phyloP scores from a whole-genome alignment of 202 grass and related monocot species.

The Setaria italica region DNA sequence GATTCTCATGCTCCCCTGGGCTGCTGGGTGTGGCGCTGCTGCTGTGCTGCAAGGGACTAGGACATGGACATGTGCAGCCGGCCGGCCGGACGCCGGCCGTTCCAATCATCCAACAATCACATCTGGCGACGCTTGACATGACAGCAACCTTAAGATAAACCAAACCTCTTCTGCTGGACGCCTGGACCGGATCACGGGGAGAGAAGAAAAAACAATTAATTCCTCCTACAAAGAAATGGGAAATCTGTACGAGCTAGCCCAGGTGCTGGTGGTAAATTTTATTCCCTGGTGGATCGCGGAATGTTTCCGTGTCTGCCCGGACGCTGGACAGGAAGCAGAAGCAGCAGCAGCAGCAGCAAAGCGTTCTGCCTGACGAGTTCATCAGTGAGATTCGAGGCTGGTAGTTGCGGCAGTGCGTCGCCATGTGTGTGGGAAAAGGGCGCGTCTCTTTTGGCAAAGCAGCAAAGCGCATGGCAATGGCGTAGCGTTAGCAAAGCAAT shows the following conservation, averaged over 20 bases:
- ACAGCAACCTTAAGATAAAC: background rate
- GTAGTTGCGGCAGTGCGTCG: background rate
- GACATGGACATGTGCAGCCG: background rate
- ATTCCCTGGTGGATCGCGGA: background rate
- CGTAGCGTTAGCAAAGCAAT: background rate
- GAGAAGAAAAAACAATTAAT: background rate
- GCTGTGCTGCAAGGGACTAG: background rate
- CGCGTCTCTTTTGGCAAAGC: constrained; percentile 65
- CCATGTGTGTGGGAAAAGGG: constrained; percentile 52
- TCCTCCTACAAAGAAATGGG: background rate
- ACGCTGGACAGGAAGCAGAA: background rate
- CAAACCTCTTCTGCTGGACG: background rate
- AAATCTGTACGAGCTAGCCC: background rate
- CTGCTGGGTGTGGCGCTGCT: background rate
- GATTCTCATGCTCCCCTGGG: background rate
- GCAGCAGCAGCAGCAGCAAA: background rate
- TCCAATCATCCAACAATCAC: background rate
- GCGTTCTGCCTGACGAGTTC: background rate
- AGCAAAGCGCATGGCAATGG: background rate
- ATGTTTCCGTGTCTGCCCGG: constrained; percentile 23
- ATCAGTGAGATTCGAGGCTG: background rate
- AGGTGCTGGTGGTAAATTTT: constrained; percentile 7
- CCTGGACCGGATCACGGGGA: background rate
- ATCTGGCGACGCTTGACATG: background rate
- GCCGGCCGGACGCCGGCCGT: background rate